phyloP scores from a whole-genome alignment of 2,329 filamentous ascomycete species.

The Paraphoma sp. region DNA sequence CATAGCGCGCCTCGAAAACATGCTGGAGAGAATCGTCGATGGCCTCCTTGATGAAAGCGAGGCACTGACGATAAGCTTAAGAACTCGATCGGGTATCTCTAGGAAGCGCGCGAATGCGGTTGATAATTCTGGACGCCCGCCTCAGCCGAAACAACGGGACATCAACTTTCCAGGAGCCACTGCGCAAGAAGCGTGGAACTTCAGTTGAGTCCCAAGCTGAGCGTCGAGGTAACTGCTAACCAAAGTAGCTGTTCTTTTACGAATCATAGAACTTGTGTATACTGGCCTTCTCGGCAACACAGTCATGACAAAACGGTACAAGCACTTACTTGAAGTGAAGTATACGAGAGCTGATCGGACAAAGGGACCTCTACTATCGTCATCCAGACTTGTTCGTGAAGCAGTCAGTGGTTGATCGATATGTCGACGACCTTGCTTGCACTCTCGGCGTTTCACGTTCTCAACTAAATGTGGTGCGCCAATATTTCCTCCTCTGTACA shows the following conservation, averaged over 20 bases:
- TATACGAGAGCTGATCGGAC: constrained; percentile 9
- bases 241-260: constrained; percentile 58
- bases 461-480: constrained; percentile 72
- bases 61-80: constrained; percentile 58
- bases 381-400: constrained; percentile 73
- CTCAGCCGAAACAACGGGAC: constrained; percentile 22
- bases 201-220: constrained; percentile 48
- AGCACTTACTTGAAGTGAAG: not conserved
- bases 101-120: constrained; percentile 19
- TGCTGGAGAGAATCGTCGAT: constrained; percentile 61
- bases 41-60: constrained; percentile 57
- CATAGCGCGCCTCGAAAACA: constrained; percentile 62
- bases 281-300: constrained; percentile 56
- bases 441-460: constrained; percentile 70
- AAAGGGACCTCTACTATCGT: constrained; percentile 81
- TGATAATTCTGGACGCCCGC: constrained; percentile 5
- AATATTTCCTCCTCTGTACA: constrained; percentile 36
- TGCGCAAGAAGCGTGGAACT: constrained; percentile 64
- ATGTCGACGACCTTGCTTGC: constrained; percentile 76
- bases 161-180: constrained; percentile 63
- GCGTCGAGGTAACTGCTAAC: constrained; percentile 8
- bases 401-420: constrained; percentile 72
- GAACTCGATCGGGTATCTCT: constrained; percentile 39
- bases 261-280: constrained; percentile 63
- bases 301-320: constrained; percentile 63